Evolutionary conservation across 306 rosid genomes (phyloP).

Genomic region (Cicer judaicum): DNA sequence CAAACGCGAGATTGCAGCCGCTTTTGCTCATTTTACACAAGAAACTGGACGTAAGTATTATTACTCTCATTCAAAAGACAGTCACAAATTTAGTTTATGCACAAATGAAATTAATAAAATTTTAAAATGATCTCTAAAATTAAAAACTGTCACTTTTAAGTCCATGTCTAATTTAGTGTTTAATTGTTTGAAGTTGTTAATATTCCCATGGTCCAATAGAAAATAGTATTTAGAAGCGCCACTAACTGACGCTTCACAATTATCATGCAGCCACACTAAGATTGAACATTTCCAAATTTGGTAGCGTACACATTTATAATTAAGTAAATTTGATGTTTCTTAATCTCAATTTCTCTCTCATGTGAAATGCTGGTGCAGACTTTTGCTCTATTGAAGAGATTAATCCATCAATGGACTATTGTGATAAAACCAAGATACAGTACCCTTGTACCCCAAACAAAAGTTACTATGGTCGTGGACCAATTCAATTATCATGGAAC

Average conservation of each 20-base stretch:
- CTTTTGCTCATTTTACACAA: constrained; percentile 82
- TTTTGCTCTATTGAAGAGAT: constrained; percentile 91
- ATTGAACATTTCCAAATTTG: too few species aligned
- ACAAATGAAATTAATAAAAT: not conserved
- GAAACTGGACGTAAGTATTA: constrained; percentile 74
- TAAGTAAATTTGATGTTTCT: not conserved
- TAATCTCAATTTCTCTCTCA: not conserved
- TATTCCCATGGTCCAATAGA: too few species aligned
- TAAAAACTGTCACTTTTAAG: too few species aligned
- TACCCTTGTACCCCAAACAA: constrained; percentile 73
- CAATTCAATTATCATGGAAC: constrained; percentile 90
- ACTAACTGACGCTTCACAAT: too few species aligned
- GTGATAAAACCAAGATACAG: constrained; percentile 66
- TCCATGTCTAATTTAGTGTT: too few species aligned
- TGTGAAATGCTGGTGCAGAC: constrained; percentile 46
- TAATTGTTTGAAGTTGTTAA: too few species aligned
- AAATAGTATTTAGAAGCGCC: too few species aligned
- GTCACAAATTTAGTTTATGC: not conserved
- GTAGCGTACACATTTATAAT: too few species aligned
- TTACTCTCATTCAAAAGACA: not conserved
- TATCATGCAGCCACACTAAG: too few species aligned
- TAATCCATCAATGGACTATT: constrained; percentile 69
- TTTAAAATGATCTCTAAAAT: not conserved
- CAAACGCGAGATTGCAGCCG: constrained; percentile 83
- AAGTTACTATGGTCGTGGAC: constrained; percentile 86